These are phyloP conservation scores for Magnolia changhungtana DNA, from an alignment of 164 flowering plant genomes.

Conservation along the genomic window DNA sequence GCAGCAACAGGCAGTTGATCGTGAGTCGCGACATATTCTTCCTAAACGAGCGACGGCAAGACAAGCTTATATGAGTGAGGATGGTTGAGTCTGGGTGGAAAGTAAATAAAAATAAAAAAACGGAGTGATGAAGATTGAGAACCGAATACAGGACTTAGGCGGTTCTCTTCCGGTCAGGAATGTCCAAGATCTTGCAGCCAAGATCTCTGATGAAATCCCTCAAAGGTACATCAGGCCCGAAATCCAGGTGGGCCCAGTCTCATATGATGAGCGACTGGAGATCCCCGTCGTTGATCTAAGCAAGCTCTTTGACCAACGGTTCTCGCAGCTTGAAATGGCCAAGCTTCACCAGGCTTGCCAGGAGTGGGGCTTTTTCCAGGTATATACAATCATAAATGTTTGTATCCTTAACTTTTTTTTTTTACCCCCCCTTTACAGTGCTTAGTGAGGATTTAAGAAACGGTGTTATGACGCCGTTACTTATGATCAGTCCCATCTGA, in stretches of 20 bases:
- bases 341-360: slow-evolving; percentile 41
- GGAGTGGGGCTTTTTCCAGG: slow-evolving; percentile 62
- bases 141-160: slow-evolving; percentile 13
- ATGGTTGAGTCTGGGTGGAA: background rate
- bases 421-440: too few species aligned
- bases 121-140: slow-evolving; percentile 13
- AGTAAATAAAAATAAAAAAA: background rate
- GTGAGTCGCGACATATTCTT: too few species aligned
- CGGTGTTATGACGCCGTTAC: too few species aligned
- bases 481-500: too few species aligned
- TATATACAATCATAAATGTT: background rate
- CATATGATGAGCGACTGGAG: slow-evolving; percentile 14
- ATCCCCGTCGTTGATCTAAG: slow-evolving; percentile 40
- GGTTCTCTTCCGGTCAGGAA: slow-evolving; percentile 40
- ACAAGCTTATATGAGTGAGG: background rate
- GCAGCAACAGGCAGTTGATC: too few species aligned
- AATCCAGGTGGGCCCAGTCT: slow-evolving; percentile 13
- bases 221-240: slow-evolving; percentile 31
- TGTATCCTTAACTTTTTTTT: background rate
- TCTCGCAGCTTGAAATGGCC: slow-evolving; percentile 20
- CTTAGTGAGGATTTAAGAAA: too few species aligned
- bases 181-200: slow-evolving; percentile 37
- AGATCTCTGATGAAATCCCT: slow-evolving; percentile 27
- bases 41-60: too few species aligned
- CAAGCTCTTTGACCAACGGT: slow-evolving; percentile 10